A percentile compares a stretch with the other conserved stretches of the same genome.
Evolutionary conservation across 352 stramenopile species (phyloP).

Genomic region (Phytophthora crassamura): DNA sequence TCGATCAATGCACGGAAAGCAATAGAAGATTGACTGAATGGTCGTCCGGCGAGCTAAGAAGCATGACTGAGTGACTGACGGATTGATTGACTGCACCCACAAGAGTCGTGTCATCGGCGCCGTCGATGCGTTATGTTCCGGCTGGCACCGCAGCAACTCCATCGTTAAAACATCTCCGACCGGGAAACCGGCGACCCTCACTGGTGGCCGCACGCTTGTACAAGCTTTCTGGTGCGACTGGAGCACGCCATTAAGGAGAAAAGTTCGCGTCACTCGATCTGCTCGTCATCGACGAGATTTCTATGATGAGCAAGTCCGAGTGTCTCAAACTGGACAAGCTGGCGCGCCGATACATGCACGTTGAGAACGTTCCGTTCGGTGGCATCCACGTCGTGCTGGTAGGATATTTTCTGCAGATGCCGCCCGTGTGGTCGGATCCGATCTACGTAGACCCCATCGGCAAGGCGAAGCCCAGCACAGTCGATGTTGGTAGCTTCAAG

Average conservation of each 20-base stretch:
- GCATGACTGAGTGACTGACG: too few species aligned
- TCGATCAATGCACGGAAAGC: too few species aligned
- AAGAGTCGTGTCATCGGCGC: conserved; percentile 15
- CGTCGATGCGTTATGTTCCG: not conserved
- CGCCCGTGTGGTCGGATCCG: conserved; percentile 1
- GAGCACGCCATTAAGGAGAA: conserved; percentile 1
- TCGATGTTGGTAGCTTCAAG: not conserved
- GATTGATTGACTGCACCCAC: too few species aligned
- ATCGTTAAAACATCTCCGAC: not conserved
- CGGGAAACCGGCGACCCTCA: not conserved
- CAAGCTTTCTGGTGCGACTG: conserved; percentile 1
- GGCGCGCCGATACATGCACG: not conserved
- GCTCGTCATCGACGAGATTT: conserved; percentile 7
- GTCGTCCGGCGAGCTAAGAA: too few species aligned
- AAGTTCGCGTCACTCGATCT: not conserved
- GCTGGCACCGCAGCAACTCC: not conserved
- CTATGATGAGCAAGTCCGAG: conserved; percentile 9
- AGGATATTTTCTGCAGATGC: conserved; percentile 16
- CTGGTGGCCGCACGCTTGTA: conserved; percentile 1
- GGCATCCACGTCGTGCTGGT: conserved; percentile 7
- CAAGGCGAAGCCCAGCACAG: not conserved
- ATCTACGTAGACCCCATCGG: not conserved
- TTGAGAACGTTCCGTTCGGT: conserved; percentile 7
- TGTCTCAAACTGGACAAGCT: conserved; percentile 8
- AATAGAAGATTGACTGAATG: too few species aligned